Evolutionary conservation across 768 basidiomycete species (phyloP).

Genomic region (Tricholoma flavovirens): DNA sequence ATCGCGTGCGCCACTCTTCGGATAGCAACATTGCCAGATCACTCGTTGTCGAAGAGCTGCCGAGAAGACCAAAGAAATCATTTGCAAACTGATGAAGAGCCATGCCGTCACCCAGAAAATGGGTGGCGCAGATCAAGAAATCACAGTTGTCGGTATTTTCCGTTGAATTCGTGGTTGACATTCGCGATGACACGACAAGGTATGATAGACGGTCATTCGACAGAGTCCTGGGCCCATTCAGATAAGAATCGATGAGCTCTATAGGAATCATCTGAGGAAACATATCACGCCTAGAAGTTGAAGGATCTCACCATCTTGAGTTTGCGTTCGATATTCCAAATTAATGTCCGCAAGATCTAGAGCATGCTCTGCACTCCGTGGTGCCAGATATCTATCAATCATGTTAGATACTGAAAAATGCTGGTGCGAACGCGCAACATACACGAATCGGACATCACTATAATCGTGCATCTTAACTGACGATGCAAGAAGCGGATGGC

Average conservation of each 20-base stretch:
- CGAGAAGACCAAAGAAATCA: slow-evolving; percentile 68
- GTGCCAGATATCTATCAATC: slow-evolving; percentile 40
- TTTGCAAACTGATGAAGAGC: slow-evolving; percentile 78
- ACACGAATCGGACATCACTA: slow-evolving; percentile 65
- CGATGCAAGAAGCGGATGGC: slow-evolving; percentile 71
- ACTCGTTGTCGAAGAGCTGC: slow-evolving; percentile 23
- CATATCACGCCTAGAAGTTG: background rate
- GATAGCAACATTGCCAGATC: slow-evolving; percentile 26
- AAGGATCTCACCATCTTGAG: slow-evolving; percentile 48
- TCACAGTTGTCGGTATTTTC: slow-evolving; percentile 37
- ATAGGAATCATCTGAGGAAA: slow-evolving; percentile 2
- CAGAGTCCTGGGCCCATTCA: slow-evolving; percentile 74
- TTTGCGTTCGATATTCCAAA: slow-evolving; percentile 45
- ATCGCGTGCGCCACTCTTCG: slow-evolving; percentile 28
- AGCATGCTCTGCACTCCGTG: slow-evolving; percentile 37
- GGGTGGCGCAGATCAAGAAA: slow-evolving; percentile 68
- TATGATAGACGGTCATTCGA: slow-evolving; percentile 62
- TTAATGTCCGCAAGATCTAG: slow-evolving; percentile 40
- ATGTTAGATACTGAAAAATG: background rate
- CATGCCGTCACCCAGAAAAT: slow-evolving; percentile 86
- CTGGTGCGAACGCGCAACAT: slow-evolving; percentile 18
- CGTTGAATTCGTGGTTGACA: slow-evolving; percentile 4
- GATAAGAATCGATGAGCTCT: slow-evolving; percentile 63
- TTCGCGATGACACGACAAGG: slow-evolving; percentile 38
- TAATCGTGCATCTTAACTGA: slow-evolving; percentile 54